Base-by-base conservation (phyloP, 108 stramenopile species). In the Fragilaria radians region DNA sequence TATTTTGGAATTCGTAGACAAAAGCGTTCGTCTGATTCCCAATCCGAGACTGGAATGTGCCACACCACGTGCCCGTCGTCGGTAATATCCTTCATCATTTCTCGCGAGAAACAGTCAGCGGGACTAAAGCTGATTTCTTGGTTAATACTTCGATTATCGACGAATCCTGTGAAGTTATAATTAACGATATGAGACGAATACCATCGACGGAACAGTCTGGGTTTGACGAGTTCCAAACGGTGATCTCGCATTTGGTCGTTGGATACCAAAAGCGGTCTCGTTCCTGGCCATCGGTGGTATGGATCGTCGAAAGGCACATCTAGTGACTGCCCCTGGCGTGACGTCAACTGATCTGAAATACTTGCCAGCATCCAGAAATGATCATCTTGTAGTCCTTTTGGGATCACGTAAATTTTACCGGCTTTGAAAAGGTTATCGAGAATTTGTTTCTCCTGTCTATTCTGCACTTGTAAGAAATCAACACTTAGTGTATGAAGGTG, bases 231-330 rank as follows among this genome's bases (percentile, higher is more conserved):
- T 29, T 79, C 82, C 32, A 83, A 66, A 57, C 81, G 86, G 66
- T 93, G 91, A 65, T 93, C 91, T 14, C 91, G 62, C 76, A 93
- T 83, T 67, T 88, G 82, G 64, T 93, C 91, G 56, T 89, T 89
- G 7, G 87, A 76, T 49, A 93, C 74, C 5, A 93, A 67, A 63
- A 88, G 74, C n/a, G 91, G 88, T 7, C 91, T 70, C 9, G 67
- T 72, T 21, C 91, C 88, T 24, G 91, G 87, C 76, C 80, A 93
- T 23, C 87, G 59, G 1, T 76, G 77, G 19, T 70, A 63, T 9
- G 63, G 28, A 42, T 89, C 79, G 47, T 68, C 61, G 7, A 68
- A 71, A 30, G 65, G 61, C n/a, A 92, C 77, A 33, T 77, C 74
- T 27, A 84, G 56, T 32, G 84, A 70, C 1, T 19, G 25, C 21